Evolutionary conservation across 2,329 filamentous ascomycete genomes (phyloP).

Genomic region (Fusarium vanettenii): DNA sequence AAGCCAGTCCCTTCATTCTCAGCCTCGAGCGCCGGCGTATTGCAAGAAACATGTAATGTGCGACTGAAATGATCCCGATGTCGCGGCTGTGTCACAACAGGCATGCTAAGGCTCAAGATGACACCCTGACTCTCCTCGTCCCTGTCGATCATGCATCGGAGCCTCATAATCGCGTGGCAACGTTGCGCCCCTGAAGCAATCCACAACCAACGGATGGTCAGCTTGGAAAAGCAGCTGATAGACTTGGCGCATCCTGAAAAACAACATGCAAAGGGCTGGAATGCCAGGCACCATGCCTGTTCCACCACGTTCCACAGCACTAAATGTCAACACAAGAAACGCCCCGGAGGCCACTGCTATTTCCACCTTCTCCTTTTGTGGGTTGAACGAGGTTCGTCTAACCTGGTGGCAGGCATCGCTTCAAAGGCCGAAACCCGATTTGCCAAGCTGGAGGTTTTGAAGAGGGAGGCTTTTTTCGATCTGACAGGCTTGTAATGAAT

Average conservation of each 20-base stretch:
- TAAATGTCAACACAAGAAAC: conserved; percentile 4
- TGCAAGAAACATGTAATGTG: conserved; percentile 13
- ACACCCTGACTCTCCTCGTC: background rate
- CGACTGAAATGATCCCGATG: background rate
- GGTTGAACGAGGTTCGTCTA: background rate
- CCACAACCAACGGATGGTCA: background rate
- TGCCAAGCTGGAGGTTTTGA: conserved; percentile 9
- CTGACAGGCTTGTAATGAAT: conserved; percentile 20
- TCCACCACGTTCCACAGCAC: conserved; percentile 17
- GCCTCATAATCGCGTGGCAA: background rate
- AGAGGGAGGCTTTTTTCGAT: background rate
- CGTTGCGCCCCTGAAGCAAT: background rate
- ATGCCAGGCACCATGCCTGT: conserved; percentile 15
- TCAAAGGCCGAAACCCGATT: conserved; percentile 11
- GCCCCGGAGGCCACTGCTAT: conserved; percentile 15
- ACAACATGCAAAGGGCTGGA: background rate
- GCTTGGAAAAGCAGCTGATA: background rate
- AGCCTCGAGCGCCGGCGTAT: background rate
- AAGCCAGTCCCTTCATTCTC: background rate
- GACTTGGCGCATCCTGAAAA: background rate
- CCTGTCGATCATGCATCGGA: conserved; percentile 24
- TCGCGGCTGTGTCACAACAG: conserved; percentile 10
- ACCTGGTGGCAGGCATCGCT: conserved; percentile 11
- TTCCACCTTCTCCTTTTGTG: background rate
- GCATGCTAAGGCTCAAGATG: background rate